Base-by-base conservation (phyloP, 257 asterid genomes). In the Eustoma russellianum region DNA sequence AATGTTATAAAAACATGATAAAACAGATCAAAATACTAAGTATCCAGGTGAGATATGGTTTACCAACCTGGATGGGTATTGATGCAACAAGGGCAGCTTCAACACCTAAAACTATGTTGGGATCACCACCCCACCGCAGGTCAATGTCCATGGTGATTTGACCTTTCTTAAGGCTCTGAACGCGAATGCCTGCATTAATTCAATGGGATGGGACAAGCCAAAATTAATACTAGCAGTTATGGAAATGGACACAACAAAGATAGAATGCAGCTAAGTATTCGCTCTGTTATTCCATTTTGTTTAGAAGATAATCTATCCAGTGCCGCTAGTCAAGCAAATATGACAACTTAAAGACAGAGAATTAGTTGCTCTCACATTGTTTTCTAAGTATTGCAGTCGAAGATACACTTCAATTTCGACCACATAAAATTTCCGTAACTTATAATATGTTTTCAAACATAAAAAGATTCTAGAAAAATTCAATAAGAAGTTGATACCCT, bases 41-140 rank as follows among this genome's bases (percentile, higher is more conserved):
- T 56, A 66, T 13, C 45, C 43, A 18, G 58, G 45, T 41, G 48
- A 61, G 18, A 60, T 51, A 48, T 52, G 38, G 41, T 60, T 61
- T 61, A 50, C 75, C 48, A 50, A 91, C 98, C 92, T 92, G 98
- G 72, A 92, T 88, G 40, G 98, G 98, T 60, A 92, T 85, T 40
- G 94, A 85, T 69, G 98, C 98, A 76, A 92, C 98, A 34, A 70
- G 65, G 41, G 98, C 96, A 61, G 98, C 98, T 81, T 88, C 95
- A 59, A 81, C 97, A 60, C 85, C 97, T 75, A 92, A 70, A 62
- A 92, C 54, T 55, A 92, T 92, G 76, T 77, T 92, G 43, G 98
- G 98, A 75, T 92, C 95, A 69, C 98, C 98, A 68, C 98, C 98
- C 95, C 96, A 92, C 38, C 98, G 83, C 45, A 92, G 70, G 75